Percentiles rank a stretch among this genome's conserved stretches.
Evolutionary conservation across 1,139 yeast species (phyloP).

Genomic region (Diutina scorzettiae): DNA sequence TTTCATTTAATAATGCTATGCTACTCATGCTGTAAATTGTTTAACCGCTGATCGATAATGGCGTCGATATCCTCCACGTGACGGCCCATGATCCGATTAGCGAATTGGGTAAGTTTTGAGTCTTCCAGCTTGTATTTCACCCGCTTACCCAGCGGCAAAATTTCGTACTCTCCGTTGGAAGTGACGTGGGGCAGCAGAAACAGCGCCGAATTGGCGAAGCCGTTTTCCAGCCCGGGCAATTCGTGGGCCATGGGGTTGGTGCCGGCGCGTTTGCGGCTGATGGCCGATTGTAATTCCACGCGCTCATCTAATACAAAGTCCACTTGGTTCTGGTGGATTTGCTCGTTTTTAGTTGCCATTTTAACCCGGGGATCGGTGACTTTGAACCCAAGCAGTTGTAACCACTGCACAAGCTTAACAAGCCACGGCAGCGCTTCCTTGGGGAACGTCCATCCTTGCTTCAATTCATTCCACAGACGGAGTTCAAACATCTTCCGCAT

Average conservation of each 20-base stretch:
- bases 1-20: background rate
- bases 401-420: slow-evolving; percentile 8
- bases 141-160: slow-evolving; percentile 60
- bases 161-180: slow-evolving; percentile 34
- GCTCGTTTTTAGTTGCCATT: slow-evolving; percentile 9
- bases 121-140: slow-evolving; percentile 27
- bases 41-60: slow-evolving; percentile 44
- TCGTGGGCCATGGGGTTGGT: slow-evolving; percentile 35
- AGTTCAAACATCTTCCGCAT: slow-evolving; percentile 62
- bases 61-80: slow-evolving; percentile 45
- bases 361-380: slow-evolving; percentile 3
- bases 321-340: slow-evolving; percentile 6
- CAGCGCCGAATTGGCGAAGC: slow-evolving; percentile 15
- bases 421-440: slow-evolving; percentile 17
- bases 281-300: slow-evolving; percentile 12
- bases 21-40: slow-evolving; percentile 9
- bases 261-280: slow-evolving; percentile 38
- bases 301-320: slow-evolving; percentile 7
- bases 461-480: slow-evolving; percentile 58
- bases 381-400: slow-evolving; percentile 4
- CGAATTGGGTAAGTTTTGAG: slow-evolving; percentile 16
- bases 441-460: slow-evolving; percentile 71
- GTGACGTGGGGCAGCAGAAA: slow-evolving; percentile 9
- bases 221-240: slow-evolving; percentile 40
- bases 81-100: slow-evolving; percentile 19